Evolutionary conservation across 306 rosid species (phyloP), one percentile per base, ranked within the genome.

Genomic region (Benincasa hispida): DNA sequence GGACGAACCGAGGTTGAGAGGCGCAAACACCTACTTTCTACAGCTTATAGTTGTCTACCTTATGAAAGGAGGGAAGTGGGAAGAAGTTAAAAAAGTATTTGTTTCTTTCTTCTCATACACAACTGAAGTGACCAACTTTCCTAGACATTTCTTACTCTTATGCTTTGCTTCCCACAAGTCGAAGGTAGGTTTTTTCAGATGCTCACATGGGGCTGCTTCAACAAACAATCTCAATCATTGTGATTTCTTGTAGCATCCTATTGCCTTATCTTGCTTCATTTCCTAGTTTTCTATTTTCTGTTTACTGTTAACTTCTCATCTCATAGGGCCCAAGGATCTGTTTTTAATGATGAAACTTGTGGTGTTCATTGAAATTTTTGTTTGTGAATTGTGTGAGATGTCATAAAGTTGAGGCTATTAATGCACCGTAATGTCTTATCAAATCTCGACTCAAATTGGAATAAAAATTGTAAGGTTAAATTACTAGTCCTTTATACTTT

Each of bases 171-270:
- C 57, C 27, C 50, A 70, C 75, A 70, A 70, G 17, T 45, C 25
- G 57, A 45, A 45, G 17, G 39, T 70, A 70, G 75, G 76, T 37
- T 28, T 72, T 72, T 27, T 72, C 76, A 72, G 41, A 72, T 72
- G 57, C 22, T 72, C 76, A 72, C 76, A 72, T 72, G 76, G 76
- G 76, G 4, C 12, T 42, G 56, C 56, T 27, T 72, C 41, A 48
- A 48, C 58, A 47, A 72, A 48, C 27, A 45, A 30, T 45, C 41
- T 24, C 41, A 25, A 72, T 48, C 41, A 72, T 72, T 72, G 57
- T 25, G 75, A 70, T 70, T 65, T 70, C 58, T 70, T 70, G 74
- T 42, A 39, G 74, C 55, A 41, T 68, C 57, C 41, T 8, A 70
- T 68, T 70, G 39, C 15, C 39, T 27, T 42, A 37, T 22, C 55